These are phyloP conservation scores for Penicillium decumbens DNA, from an alignment of 2,329 filamentous ascomycete species.

Conservation along the genomic window DNA sequence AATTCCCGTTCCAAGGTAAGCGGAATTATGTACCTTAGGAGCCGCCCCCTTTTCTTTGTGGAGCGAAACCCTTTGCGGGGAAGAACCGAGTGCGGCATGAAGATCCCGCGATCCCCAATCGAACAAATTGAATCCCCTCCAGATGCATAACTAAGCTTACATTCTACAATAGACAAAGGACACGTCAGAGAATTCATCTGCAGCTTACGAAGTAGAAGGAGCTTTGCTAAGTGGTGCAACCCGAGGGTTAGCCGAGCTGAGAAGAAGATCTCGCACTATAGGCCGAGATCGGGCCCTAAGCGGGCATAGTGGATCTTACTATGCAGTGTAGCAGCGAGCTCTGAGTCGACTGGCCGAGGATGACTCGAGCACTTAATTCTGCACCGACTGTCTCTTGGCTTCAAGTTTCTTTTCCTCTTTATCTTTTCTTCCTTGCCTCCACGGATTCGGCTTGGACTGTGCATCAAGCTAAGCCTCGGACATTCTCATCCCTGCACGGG, in stretches of 20 bases:
- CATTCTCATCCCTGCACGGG: conserved; percentile 9
- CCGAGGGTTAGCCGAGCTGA: not conserved
- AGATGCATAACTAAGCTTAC: not conserved
- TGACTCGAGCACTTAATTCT: conserved; percentile 12
- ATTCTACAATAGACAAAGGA: not conserved
- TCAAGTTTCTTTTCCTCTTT: not conserved
- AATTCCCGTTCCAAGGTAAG: too few species aligned
- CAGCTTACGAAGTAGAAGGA: not conserved
- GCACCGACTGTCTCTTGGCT: not conserved
- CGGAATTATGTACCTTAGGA: not conserved
- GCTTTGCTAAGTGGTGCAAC: not conserved
- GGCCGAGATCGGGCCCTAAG: conserved; percentile 19
- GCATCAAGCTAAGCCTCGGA: not conserved
- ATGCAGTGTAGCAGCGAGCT: conserved; percentile 5
- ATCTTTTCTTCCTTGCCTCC: not conserved
- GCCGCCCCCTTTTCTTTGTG: not conserved
- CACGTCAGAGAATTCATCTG: not conserved
- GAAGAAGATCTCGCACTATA: conserved; percentile 5
- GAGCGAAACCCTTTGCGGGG: not conserved
- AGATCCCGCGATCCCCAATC: not conserved
- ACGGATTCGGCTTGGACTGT: not conserved
- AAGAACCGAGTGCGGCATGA: not conserved
- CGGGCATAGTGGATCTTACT: conserved; percentile 7
- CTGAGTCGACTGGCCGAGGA: not conserved
- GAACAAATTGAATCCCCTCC: not conserved